Evolutionary conservation across 345 rosid genomes (phyloP), one percentile per base, ranked within the genome.

Genomic region (Salix suchowensis): DNA sequence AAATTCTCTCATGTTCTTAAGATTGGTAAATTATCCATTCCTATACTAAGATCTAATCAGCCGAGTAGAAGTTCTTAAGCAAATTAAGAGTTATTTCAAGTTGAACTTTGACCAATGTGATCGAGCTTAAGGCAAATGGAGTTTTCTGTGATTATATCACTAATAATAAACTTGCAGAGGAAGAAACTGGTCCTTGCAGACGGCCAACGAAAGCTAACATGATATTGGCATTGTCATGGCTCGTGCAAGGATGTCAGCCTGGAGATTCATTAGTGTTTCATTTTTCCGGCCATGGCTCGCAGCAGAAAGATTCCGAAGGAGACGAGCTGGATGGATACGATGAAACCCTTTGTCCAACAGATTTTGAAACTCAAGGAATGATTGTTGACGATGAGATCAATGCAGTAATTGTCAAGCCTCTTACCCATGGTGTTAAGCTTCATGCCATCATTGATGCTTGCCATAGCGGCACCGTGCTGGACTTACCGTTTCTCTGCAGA

Each of bases 371-470:
- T 36, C 83, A 91, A 67, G 98, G 98, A 77, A 89, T 88, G 90
- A 90, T 95, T 32, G 82, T 92, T 1, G 98, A 95, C 62, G 92
- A 95, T 60, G 97, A 95, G 87, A 91, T 95, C 80, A 95, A 95
- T 80, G 82, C 89, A 15, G 85, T 88, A 3, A 85, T 93, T 37
- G 97, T 95, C 39, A 85, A 82, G 81, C 96, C 98, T 72, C 88
- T 95, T 46, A 92, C 98, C 66, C 88, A 23, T 0, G 97, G 98
- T 24, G 95, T 72, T 37, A 91, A 87, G 86, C 97, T 95, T 68
- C 98, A 95, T 65, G 96, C 98, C n/a, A 86, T 95, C 42, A 71
- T 95, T 3, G 98, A 95, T 82, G 88, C 97, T 79, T 95, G 97
- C 80, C 97, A 93, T 72, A 95, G 97, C 74, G 97, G 98, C 48